Conservation (phyloP, 2,329 filamentous ascomycete species). For the Monascus ruber region DNA sequence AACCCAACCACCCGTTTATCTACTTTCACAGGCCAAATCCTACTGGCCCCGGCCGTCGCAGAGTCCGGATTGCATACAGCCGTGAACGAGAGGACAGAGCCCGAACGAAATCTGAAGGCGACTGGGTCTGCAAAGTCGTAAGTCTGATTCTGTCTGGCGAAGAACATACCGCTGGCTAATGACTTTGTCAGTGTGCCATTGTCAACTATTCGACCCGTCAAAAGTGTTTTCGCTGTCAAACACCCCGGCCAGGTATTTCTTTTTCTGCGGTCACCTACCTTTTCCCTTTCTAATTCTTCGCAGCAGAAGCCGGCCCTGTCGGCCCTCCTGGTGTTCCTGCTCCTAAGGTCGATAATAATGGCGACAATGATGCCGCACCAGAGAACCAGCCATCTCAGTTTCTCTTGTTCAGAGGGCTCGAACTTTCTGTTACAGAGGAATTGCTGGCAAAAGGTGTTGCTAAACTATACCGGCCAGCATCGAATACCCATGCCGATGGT, state of each 20-base stretch:
- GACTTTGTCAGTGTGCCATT: conserved; percentile 37
- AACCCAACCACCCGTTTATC: conserved; percentile 40
- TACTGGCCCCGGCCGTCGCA: conserved; percentile 29
- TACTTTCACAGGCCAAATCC: conserved; percentile 37
- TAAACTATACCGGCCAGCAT: conserved; percentile 54
- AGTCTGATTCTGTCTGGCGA: conserved; percentile 3
- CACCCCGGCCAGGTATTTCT: conserved; percentile 40
- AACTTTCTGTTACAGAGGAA: conserved; percentile 59
- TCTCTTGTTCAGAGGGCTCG: conserved; percentile 60
- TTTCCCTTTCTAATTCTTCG: neutral
- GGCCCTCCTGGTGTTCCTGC: conserved; percentile 27
- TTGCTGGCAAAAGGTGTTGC: conserved; percentile 61
- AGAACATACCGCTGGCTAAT: conserved; percentile 1
- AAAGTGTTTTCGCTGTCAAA: conserved; percentile 49
- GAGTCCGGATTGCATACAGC: conserved; percentile 42
- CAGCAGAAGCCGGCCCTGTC: conserved; percentile 14
- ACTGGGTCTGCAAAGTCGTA: conserved; percentile 48
- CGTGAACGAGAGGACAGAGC: conserved; percentile 42
- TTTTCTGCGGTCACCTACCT: neutral
- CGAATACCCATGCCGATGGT: conserved; percentile 16
- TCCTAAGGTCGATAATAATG: conserved; percentile 38
- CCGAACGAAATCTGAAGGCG: conserved; percentile 38
- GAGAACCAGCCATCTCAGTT: conserved; percentile 60
- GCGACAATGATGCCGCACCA: conserved; percentile 44
- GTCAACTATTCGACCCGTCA: conserved; percentile 47